Evolutionary conservation across 1,139 yeast species (phyloP).

Genomic region (Blastobotrys serpentis): DNA sequence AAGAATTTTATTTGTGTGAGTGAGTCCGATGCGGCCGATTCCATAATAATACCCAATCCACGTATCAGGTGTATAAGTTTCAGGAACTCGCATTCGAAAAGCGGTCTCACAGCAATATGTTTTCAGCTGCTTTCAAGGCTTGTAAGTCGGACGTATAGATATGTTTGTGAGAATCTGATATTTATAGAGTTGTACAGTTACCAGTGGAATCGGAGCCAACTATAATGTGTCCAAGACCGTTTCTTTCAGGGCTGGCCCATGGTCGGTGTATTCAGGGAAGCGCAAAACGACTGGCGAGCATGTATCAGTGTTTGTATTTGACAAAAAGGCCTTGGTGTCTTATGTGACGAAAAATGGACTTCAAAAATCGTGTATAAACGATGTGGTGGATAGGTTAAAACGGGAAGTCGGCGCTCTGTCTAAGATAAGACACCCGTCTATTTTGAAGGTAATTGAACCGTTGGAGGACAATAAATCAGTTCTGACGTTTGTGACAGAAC

Average conservation of each 20-base stretch:
- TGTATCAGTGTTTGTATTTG: slow-evolving; percentile 85
- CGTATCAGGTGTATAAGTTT: neutral
- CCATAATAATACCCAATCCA: neutral
- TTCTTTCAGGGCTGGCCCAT: slow-evolving; percentile 73
- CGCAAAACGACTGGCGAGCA: slow-evolving; percentile 47
- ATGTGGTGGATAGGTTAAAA: slow-evolving; percentile 49
- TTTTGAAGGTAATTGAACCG: slow-evolving; percentile 79
- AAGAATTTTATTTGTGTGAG: no score
- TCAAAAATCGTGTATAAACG: slow-evolving; percentile 36
- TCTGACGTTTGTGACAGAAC: slow-evolving; percentile 77
- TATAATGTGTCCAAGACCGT: slow-evolving; percentile 76
- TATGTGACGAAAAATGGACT: slow-evolving; percentile 54
- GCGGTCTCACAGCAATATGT: slow-evolving; percentile 17
- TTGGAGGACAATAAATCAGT: slow-evolving; percentile 81
- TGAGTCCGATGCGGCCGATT: neutral
- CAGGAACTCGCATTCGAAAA: neutral
- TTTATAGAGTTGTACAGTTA: no score
- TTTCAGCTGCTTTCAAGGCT: slow-evolving; percentile 30
- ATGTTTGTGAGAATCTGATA: no score
- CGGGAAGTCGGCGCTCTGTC: slow-evolving; percentile 68
- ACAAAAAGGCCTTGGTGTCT: slow-evolving; percentile 71
- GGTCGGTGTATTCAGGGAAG: slow-evolving; percentile 85
- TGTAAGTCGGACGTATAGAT: slow-evolving; percentile 23
- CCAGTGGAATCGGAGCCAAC: slow-evolving; percentile 55
- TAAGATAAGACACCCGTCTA: slow-evolving; percentile 83